Base-by-base conservation (phyloP, 2,329 filamentous ascomycete genomes). In the Elsinoe fawcettii region DNA sequence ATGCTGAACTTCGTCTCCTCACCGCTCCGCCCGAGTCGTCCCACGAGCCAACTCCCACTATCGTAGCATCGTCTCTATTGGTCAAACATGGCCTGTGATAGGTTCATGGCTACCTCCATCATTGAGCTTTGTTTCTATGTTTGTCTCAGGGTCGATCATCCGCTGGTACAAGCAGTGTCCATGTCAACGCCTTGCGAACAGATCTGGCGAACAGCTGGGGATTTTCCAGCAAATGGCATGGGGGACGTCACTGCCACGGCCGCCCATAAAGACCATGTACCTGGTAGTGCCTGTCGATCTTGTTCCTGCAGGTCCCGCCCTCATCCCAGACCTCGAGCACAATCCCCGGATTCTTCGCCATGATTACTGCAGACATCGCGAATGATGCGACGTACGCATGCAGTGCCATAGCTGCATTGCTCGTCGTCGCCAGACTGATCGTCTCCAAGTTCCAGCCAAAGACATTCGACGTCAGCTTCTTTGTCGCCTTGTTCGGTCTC, bases 1-100 rank as follows among this genome's bases (percentile, higher is more conserved):
- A 99, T 88, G 70, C 83, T 87, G 69, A 99, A 97, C 66, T 88
- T 83, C 0, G 93, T 96, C 79, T 85, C 85, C 74, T 86, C 82
- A 59, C 75, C 78, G 60, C 81, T 76, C 36, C 81, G 75, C 8
- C 89, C 89, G 47, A 90, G 75, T 69, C 41, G 41, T 8, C 23
- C 22, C 18, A 23, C 22, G 41, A 44, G 14, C 41, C 41, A 44
- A 23, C 41, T 23, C 9, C 11, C 9, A 16, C 41, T 23, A 20
- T 12, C 18, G 22, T 14, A 5, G 5, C 5, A 44, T 16, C 41
- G 41, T 44, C 41, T 44, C 22, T 44, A 44, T 44, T 44, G 41
- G 41, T 44, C 41, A 44, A 44, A 20, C 22, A 11, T 22, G 11
- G n/a, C 18, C 18, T 44, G 5, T 44, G 20, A 44, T 44, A 44